Conservation (phyloP, 2,329 filamentous ascomycete genomes). For the Pestalotiopsis sp. region DNA sequence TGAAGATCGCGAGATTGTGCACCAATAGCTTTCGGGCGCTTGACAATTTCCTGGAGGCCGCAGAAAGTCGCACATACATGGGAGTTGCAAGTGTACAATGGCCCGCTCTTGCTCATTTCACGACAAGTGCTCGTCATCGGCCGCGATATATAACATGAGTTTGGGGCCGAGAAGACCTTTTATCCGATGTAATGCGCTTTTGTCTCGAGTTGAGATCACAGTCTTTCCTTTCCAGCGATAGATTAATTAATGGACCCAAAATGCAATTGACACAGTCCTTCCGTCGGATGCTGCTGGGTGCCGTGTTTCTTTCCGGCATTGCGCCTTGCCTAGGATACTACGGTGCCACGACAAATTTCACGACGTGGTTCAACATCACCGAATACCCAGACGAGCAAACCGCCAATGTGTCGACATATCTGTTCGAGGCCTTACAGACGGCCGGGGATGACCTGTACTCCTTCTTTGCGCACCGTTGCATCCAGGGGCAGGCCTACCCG, state of each 20-base stretch:
- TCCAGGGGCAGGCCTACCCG: slow-evolving; percentile 1
- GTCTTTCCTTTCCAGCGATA: background rate
- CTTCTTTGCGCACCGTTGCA: slow-evolving; percentile 1
- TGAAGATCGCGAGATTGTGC: background rate
- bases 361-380: slow-evolving; percentile 7
- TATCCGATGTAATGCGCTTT: background rate
- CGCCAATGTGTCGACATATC: slow-evolving; percentile 7
- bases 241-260: background rate
- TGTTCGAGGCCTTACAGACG: background rate
- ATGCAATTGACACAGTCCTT: background rate
- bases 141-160: background rate
- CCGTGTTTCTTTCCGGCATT: background rate
- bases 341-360: slow-evolving; percentile 5
- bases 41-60: background rate
- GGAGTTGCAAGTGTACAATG: background rate
- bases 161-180: background rate
- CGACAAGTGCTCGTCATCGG: background rate
- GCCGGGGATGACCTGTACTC: slow-evolving; percentile 6
- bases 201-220: background rate
- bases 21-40: background rate
- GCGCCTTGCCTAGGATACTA: background rate
- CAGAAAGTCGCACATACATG: background rate
- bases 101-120: background rate
- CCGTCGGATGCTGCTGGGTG: background rate
- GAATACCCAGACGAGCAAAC: slow-evolving; percentile 2